Base-by-base conservation (phyloP, 2,329 filamentous ascomycete genomes). In the Nothophaeocryptopus gaeumannii region DNA sequence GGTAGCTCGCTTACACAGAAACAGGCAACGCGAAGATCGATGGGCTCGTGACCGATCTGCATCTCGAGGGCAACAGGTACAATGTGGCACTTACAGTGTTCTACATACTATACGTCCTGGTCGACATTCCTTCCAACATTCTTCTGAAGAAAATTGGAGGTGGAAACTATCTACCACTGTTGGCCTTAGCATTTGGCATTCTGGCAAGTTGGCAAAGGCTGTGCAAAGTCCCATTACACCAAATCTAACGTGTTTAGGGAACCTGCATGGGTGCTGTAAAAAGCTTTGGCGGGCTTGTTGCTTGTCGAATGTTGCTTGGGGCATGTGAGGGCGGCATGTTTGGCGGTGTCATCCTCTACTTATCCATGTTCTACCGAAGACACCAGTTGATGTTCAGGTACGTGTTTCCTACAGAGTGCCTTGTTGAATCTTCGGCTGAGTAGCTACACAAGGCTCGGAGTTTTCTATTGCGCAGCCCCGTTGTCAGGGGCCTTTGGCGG, bases 41-140 rank as follows among this genome's bases (percentile, higher is more conserved):
- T 14, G 71, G 72, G 30, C 62, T 74, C 1, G 58, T 61, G 10
- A 60, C 62, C 1, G 68, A 73, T 12, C 63, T 74, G 13, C 34
- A 65, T 2, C 67, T 74, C 12, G 61, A 62, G 10, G 66, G 66
- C 9, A 66, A 70, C 43, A 67, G 69, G n/a, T 74, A 69, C 65
- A 74, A 74, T 50, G 61, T 72, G 26, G 69, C 71, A 0, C 63
- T 74, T 1, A 65, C 69, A 5, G 67, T 74, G 34, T 74, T 74
- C 62, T 74, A 74, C 58, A 69, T 74, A 26, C 54, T 65, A 42
- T 74, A 74, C 43, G 69, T 74, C 49, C 63, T 68, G 41, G 61
- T 70, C 45, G 70, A 72, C 45, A 65, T 73, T 2, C 70, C 69
- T 0, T 67, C 62, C n/a, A 73, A 73, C 39, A 63, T 70, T 50